These are phyloP conservation scores for Filobasidium floriforme DNA, from an alignment of 768 basidiomycete genomes.

Conservation along the genomic window DNA sequence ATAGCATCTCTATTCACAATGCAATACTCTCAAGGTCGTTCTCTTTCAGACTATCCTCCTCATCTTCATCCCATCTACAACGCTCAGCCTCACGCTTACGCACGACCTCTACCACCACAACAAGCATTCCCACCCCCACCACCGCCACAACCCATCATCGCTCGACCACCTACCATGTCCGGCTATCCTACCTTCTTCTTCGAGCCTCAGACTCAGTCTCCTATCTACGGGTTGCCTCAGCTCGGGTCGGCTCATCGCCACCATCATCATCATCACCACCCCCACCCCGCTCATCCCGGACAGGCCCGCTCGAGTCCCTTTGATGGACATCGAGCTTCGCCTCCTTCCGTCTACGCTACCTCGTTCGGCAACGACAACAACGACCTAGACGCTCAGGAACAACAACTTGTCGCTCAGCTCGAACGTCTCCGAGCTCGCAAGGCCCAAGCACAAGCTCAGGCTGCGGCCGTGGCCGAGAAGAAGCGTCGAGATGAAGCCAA, in stretches of 20 bases:
- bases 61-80: background rate
- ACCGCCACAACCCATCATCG: background rate
- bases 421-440: background rate
- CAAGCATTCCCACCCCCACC: background rate
- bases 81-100: background rate
- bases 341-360: background rate
- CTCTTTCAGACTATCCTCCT: background rate
- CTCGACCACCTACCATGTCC: background rate
- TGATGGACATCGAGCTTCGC: slow-evolving; percentile 4
- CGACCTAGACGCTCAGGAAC: slow-evolving; percentile 8
- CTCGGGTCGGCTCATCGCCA: background rate
- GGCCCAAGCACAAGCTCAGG: slow-evolving; percentile 3
- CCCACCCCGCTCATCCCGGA: background rate
- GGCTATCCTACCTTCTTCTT: slow-evolving; percentile 1
- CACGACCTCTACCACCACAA: background rate
- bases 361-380: background rate
- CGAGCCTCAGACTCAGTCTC: background rate
- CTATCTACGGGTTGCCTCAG: background rate
- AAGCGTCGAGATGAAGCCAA: background rate
- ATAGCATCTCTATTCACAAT: background rate
- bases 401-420: background rate
- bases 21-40: background rate
- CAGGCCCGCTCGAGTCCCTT: background rate
- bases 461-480: background rate
- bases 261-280: background rate